A percentile compares a stretch with the other conserved stretches of the same genome.
phyloP scores from a whole-genome alignment of 768 basidiomycete species.

The Tephrocybe sp. region DNA sequence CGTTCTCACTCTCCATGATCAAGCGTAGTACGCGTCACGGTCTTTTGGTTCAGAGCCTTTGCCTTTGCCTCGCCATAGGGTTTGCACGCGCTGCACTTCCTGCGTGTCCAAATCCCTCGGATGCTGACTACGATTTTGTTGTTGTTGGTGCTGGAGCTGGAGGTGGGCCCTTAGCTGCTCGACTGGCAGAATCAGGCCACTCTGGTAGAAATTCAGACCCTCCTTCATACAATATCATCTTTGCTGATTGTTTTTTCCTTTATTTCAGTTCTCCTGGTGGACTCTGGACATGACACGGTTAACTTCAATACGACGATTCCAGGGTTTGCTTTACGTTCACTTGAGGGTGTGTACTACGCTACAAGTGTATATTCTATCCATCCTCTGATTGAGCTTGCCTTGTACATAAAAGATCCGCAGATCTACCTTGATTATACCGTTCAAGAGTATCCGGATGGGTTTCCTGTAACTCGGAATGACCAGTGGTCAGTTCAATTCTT shows the following conservation, averaged over 20 bases:
- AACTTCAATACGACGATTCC: conserved; percentile 29
- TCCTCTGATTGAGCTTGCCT: background rate
- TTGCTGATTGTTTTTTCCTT: background rate
- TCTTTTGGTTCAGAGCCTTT: background rate
- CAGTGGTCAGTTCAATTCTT: conserved; percentile 17
- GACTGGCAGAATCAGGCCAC: conserved; percentile 23
- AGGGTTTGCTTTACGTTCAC: conserved; percentile 21
- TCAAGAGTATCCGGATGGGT: conserved; percentile 25
- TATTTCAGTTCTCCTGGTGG: conserved; percentile 25
- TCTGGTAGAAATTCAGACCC: conserved; percentile 15
- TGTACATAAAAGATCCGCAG: conserved; percentile 19
- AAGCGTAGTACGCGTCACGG: no score
- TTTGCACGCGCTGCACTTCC: conserved; percentile 4
- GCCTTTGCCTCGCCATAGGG: background rate
- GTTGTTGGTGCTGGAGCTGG: conserved; percentile 28
- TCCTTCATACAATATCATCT: background rate
- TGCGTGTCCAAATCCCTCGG: conserved; percentile 6
- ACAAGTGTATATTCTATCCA: background rate
- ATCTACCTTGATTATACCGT: conserved; percentile 27
- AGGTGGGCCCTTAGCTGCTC: conserved; percentile 25
- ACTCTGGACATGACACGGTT: conserved; percentile 26
- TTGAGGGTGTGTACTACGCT: conserved; percentile 18
- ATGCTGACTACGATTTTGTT: conserved; percentile 24
- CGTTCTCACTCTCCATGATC: background rate
- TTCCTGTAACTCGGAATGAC: conserved; percentile 21